Percentiles rank a stretch among this genome's conserved stretches.
Conservation (phyloP, 768 basidiomycete genomes). For the Obba rivulosa region DNA sequence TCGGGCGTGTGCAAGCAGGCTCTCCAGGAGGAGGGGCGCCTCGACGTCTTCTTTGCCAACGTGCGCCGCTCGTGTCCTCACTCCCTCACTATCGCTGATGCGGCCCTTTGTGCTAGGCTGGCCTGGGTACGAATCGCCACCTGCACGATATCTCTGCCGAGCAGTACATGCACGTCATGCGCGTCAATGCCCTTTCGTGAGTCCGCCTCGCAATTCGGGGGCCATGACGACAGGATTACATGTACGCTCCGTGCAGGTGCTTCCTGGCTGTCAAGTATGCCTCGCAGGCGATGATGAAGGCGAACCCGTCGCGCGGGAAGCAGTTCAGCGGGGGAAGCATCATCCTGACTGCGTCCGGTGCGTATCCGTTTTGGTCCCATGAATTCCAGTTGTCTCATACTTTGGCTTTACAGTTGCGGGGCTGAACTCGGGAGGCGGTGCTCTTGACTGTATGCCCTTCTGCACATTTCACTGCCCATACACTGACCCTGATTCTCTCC, state of each 20-base stretch:
- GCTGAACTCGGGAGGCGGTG: slow-evolving; percentile 74
- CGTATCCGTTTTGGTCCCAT: slow-evolving; percentile 15
- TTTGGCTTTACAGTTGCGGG: slow-evolving; percentile 61
- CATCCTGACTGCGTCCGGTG: slow-evolving; percentile 81
- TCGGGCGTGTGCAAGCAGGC: slow-evolving; percentile 65
- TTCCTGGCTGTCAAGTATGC: slow-evolving; percentile 88
- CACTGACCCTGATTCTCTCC: not conserved
- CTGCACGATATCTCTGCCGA: slow-evolving; percentile 56
- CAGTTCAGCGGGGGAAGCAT: slow-evolving; percentile 71
- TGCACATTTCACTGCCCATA: not conserved
- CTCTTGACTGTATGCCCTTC: slow-evolving; percentile 64
- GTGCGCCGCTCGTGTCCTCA: slow-evolving; percentile 34
- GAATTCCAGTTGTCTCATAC: not conserved
- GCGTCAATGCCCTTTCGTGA: slow-evolving; percentile 69
- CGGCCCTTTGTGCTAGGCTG: slow-evolving; percentile 47
- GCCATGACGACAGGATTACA: not conserved
- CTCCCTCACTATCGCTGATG: not conserved
- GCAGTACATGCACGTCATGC: slow-evolving; percentile 69
- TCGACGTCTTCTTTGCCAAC: slow-evolving; percentile 96
- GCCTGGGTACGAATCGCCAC: slow-evolving; percentile 40
- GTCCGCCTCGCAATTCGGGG: not conserved
- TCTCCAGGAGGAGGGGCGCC: slow-evolving; percentile 71
- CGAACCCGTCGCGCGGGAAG: slow-evolving; percentile 66
- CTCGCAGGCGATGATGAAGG: slow-evolving; percentile 72
- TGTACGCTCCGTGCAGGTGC: slow-evolving; percentile 42